Evolutionary conservation across 345 rosid genomes (phyloP).

Genomic region (Limnanthes douglasii): DNA sequence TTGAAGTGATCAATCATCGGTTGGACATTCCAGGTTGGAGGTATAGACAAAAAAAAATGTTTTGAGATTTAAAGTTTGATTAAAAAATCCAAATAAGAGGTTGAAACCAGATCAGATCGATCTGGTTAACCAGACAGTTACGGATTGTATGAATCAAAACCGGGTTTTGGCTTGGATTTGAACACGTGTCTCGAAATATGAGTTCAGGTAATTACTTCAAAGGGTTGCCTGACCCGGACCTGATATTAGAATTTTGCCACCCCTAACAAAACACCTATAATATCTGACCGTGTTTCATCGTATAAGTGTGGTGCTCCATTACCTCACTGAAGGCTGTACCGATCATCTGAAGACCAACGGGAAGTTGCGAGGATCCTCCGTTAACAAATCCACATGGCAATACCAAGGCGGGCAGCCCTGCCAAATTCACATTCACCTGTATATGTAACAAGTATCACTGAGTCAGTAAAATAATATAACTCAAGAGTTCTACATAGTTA

Average conservation of each 20-base stretch:
- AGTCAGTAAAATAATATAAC: constrained; percentile 2
- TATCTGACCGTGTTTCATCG: no score
- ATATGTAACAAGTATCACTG: constrained; percentile 6
- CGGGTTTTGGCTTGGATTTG: no score
- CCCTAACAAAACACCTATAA: no score
- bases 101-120: no score
- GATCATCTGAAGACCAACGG: constrained; percentile 91
- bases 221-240: neutral
- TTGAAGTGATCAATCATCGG: neutral
- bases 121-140: no score
- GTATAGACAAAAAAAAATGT: no score
- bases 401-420: constrained; percentile 84
- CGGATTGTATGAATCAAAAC: no score
- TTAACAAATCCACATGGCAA: constrained; percentile 86
- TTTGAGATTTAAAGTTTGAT: no score
- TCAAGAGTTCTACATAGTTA: no score
- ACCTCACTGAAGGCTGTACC: constrained; percentile 93
- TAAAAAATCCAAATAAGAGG: no score
- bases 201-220: neutral
- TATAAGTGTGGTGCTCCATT: neutral
- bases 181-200: no score
- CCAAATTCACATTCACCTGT: constrained; percentile 90
- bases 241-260: neutral
- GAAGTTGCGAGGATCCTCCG: constrained; percentile 56
- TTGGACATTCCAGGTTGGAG: no score